phyloP scores from a whole-genome alignment of 1,284 basidiomycete species.

The Cryptococcus sp. region DNA sequence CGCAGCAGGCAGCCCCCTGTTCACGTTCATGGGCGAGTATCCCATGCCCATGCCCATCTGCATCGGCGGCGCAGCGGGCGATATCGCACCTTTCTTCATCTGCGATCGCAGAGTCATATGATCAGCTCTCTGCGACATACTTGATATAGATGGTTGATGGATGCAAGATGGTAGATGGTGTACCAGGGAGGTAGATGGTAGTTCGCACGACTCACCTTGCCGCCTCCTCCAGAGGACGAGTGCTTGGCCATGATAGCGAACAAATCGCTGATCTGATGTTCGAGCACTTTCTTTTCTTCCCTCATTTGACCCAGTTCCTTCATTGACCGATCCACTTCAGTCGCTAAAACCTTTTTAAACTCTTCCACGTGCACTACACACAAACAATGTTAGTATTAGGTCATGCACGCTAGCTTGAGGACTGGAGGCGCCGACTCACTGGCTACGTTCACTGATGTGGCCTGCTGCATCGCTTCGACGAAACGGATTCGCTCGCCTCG shows the following conservation, averaged over 20 bases:
- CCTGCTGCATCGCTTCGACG: conserved; percentile 86
- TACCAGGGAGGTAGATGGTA: no score
- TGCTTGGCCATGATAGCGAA: conserved; percentile 52
- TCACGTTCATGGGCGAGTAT: no score
- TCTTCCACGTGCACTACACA: conserved; percentile 71
- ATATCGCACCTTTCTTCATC: no score
- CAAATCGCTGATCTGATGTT: conserved; percentile 58
- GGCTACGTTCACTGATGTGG: conserved; percentile 79
- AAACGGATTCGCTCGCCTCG: conserved; percentile 78
- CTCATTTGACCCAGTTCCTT: conserved; percentile 72
- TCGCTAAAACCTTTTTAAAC: conserved; percentile 50
- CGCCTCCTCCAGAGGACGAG: no score
- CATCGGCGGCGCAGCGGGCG: no score
- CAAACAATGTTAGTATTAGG: not conserved
- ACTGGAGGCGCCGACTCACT: conserved; percentile 55
- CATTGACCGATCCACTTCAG: conserved; percentile 62
- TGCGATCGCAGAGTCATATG: no score
- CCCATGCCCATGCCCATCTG: no score
- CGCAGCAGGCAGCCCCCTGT: no score
- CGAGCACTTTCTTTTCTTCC: conserved; percentile 68
- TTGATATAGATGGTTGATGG: no score
- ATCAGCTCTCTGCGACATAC: no score
- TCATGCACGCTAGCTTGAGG: not conserved
- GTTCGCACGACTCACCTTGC: no score
- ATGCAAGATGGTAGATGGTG: no score